Evolutionary conservation across 148 eudicot species (phyloP).

Genomic region (Chenopodium suecicum): DNA sequence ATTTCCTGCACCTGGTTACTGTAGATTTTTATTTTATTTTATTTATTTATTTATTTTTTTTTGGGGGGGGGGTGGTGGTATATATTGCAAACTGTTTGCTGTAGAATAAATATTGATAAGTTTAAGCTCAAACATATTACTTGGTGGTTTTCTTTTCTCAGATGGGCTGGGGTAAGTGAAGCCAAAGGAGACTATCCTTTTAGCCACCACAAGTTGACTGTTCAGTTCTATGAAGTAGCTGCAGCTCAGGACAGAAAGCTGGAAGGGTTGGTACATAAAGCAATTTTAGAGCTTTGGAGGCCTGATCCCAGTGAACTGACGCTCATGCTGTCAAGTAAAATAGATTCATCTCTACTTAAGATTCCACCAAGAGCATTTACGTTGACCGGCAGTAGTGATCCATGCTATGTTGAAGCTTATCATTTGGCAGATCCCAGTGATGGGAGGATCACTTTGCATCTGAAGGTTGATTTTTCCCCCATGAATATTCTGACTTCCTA

Average conservation of each 20-base stretch:
- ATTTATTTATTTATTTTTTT: too few relatives aligned
- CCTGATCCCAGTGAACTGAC: conserved; percentile 90
- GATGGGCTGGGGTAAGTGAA: conserved; percentile 95
- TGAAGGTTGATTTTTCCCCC: conserved; percentile 54
- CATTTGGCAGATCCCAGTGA: conserved; percentile 94
- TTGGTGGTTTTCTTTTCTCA: conserved; percentile 29
- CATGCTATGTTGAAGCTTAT: conserved; percentile 96
- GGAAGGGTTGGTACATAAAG: conserved; percentile 96
- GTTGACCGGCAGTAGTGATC: conserved; percentile 95
- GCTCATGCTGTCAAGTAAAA: conserved; percentile 66
- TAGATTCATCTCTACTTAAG: conserved; percentile 66
- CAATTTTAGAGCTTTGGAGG: conserved; percentile 94
- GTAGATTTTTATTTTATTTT: neutral
- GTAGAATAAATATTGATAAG: too few relatives aligned
- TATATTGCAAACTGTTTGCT: too few relatives aligned
- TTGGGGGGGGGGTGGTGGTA: too few relatives aligned
- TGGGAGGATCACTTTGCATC: conserved; percentile 88
- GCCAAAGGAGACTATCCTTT: conserved; percentile 95
- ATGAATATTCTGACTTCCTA: neutral
- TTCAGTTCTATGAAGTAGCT: conserved; percentile 92
- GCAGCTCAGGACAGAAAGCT: conserved; percentile 96
- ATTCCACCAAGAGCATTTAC: conserved; percentile 80
- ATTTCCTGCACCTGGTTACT: neutral
- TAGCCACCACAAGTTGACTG: conserved; percentile 95
- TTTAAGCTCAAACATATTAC: conserved; percentile 15